phyloP scores from a whole-genome alignment of 1,139 yeast genomes.

The Geotrichum klebahnii region DNA sequence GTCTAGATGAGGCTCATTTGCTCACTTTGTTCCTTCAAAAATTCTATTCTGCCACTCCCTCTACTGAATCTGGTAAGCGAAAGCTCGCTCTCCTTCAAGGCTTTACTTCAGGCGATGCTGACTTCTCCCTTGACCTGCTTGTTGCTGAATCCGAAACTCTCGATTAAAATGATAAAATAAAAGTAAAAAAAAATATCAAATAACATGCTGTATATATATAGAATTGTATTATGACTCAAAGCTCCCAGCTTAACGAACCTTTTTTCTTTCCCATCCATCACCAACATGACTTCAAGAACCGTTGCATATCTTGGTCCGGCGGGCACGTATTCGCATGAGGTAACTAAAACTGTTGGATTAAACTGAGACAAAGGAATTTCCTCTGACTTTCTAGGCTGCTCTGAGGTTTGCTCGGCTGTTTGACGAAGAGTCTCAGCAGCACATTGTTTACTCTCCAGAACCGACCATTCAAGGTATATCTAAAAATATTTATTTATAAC shows the following conservation, averaged over 20 bases:
- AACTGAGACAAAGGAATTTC: not conserved
- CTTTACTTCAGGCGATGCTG: constrained; percentile 64
- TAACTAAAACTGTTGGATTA: constrained; percentile 42
- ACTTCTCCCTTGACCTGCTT: constrained; percentile 62
- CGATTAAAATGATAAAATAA: constrained; percentile 40
- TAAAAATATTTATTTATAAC: too few species aligned
- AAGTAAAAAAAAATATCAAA: not conserved
- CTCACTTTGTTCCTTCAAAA: constrained; percentile 77
- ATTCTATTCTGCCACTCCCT: constrained; percentile 71
- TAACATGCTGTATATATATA: too few species aligned
- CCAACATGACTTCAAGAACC: constrained; percentile 23
- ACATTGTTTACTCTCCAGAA: constrained; percentile 25
- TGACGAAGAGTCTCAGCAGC: constrained; percentile 38
- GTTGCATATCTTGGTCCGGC: constrained; percentile 81
- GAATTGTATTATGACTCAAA: constrained; percentile 3
- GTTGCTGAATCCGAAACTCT: constrained; percentile 69
- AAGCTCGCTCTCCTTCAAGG: constrained; percentile 56
- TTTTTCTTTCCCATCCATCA: not conserved
- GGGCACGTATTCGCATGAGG: constrained; percentile 91
- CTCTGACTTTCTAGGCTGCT: constrained; percentile 52
- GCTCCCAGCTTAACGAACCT: not conserved
- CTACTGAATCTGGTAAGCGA: constrained; percentile 40
- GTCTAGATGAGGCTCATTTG: constrained; percentile 70
- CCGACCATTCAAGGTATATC: constrained; percentile 32
- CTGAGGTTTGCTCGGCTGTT: constrained; percentile 54